Evolutionary conservation across 2,329 filamentous ascomycete genomes (phyloP), one percentile per base, ranked within the genome.

Genomic region (Pestalotiopsis sp.): DNA sequence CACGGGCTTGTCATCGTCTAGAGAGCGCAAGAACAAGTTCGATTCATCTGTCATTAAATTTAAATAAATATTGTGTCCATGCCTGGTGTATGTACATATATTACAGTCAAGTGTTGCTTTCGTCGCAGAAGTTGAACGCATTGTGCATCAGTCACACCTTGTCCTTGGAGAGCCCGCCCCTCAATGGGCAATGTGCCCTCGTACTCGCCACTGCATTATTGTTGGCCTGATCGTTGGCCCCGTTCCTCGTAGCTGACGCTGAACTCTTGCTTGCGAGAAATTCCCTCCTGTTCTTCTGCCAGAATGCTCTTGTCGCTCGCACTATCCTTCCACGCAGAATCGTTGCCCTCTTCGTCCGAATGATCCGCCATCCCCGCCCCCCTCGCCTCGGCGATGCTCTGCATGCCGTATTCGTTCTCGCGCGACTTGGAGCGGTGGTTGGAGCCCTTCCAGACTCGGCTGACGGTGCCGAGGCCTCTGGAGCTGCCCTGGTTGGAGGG

Each of bases 261-360:
- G 41, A 49, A 64, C 20, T 64, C 62, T 23, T 64, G 62, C 23
- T 64, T 64, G 62, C 62, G 62, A 1, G 20, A 25, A 23, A 64
- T 64, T 36, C 62, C 62, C 11, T 31, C 17, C 45, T 52, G 45
- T n/a, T 52, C 38, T 13, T 64, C 23, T 11, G 38, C 38, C 12
- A 64, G 39, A 52, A 64, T 64, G 23, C 62, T 64, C 41, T 20
- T 64, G 11, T 64, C 62, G 12, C 62, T 64, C 3, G 20, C 41
- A 41, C 41, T 52, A n/a, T 64, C 62, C 27, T 25, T 52, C 62
- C 62, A 64, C 4, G 41, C 20, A 17, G 38, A 36, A 13, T 36
- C 20, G 7, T 45, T 20, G 7, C 62, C 62, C 2, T 64, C 62
- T 13, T 64, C 62, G 23, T 64, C 62, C 9, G 38, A 31, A 1